Conservation (phyloP, 495 filamentous ascomycete genomes). For the Penicillium verhagenii region DNA sequence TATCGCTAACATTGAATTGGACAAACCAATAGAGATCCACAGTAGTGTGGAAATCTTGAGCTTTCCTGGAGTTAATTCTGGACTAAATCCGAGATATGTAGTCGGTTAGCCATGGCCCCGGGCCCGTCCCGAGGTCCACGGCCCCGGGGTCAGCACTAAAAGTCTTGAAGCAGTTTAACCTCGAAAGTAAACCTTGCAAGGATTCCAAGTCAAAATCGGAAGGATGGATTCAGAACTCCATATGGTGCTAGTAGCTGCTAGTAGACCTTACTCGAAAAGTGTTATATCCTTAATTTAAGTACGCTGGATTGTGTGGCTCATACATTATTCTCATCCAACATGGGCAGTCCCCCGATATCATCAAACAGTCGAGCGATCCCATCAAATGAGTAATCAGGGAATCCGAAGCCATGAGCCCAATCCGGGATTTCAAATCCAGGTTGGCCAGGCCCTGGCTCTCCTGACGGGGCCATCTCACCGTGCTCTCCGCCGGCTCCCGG, state of each 20-base stretch:
- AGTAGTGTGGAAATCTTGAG: too few relatives aligned
- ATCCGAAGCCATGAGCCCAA: constrained; percentile 43
- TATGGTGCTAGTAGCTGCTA: too few relatives aligned
- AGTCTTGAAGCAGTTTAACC: too few relatives aligned
- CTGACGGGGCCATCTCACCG: background rate
- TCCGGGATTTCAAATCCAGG: constrained; percentile 36
- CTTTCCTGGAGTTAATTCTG: too few relatives aligned
- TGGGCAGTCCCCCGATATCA: constrained; percentile 35
- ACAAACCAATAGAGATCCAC: too few relatives aligned
- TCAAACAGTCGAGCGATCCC: constrained; percentile 41
- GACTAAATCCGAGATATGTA: too few relatives aligned
- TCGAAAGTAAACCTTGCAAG: too few relatives aligned
- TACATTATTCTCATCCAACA: constrained; percentile 26
- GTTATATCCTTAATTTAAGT: background rate
- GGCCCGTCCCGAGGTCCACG: too few relatives aligned
- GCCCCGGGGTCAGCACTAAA: too few relatives aligned
- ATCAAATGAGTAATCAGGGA: constrained; percentile 43
- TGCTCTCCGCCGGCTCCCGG: constrained; percentile 2
- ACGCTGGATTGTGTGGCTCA: background rate
- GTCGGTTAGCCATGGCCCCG: too few relatives aligned
- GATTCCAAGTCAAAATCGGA: constrained; percentile 1
- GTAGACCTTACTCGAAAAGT: too few relatives aligned
- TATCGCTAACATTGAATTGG: too few relatives aligned
- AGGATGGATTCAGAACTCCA: background rate
- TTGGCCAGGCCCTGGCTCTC: constrained; percentile 13